Conservation (phyloP, 306 rosid species). For the Acacia acuminata region DNA sequence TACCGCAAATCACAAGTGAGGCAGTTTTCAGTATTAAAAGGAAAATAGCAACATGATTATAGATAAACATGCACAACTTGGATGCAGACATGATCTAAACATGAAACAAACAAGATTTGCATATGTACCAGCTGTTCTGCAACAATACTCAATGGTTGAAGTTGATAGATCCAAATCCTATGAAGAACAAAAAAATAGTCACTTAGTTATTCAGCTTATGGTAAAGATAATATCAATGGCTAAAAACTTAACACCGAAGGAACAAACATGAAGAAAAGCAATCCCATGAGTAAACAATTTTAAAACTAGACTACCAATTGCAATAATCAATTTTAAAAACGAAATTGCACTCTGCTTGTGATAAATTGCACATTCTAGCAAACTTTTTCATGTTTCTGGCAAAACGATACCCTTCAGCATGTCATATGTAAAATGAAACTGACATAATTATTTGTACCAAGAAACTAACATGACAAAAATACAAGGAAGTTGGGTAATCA, state of each 20-base stretch:
- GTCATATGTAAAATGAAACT: background rate
- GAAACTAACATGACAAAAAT: background rate
- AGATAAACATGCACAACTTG: slow-evolving; percentile 6
- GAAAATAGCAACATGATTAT: slow-evolving; percentile 15
- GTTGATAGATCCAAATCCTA: slow-evolving; percentile 86
- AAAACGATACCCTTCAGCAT: background rate
- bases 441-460: background rate
- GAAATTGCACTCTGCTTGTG: background rate
- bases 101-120: slow-evolving; percentile 36
- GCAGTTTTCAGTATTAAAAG: slow-evolving; percentile 8
- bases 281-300: slow-evolving; percentile 3
- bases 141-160: slow-evolving; percentile 71
- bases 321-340: background rate
- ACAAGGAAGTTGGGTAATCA: background rate
- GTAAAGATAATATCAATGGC: slow-evolving; percentile 12
- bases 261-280: slow-evolving; percentile 5
- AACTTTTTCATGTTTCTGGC: background rate
- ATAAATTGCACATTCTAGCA: background rate
- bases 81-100: slow-evolving; percentile 11
- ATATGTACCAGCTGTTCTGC: slow-evolving; percentile 75
- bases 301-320: slow-evolving; percentile 6
- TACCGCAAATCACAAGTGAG: slow-evolving; percentile 1
- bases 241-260: background rate
- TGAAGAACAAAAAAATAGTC: slow-evolving; percentile 28
- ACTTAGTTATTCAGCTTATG: slow-evolving; percentile 27